Base-by-base conservation (phyloP, 495 filamentous ascomycete species). In the Venustampulla echinocandica region DNA sequence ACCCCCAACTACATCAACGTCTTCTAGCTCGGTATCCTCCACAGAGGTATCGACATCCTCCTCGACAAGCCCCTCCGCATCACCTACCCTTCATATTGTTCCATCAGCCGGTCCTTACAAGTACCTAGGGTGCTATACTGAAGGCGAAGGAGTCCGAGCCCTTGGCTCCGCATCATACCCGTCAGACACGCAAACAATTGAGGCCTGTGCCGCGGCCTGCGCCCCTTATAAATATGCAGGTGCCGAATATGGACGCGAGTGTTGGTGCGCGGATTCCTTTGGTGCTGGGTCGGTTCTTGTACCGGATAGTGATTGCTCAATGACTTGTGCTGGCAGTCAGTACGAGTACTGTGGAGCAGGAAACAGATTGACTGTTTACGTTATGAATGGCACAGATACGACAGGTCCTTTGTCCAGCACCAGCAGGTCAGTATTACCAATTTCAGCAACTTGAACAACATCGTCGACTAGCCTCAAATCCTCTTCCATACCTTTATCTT, bases 231-330 rank as follows among this genome's bases (percentile, higher is more conserved):
- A 60, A 14, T 68, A 67, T 42, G 73, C 58, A 51, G 73, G 67
- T 4, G 66, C 66, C 6, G 73, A 77, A 50, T 77, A 71, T 44
- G 66, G 67, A 3, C 56, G 69, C 28, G 70, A 76, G 51, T 75
- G 71, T 66, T 43, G 58, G 61, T 68, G 65, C 47, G 65, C 52
- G 0, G 48, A 55, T 38, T 44, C 52, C 1, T 42, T 64, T 11
- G 28, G 27, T 22, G 37, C 44, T 14, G 50, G 49, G 4, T 33
- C 36, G 6, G 27, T 18, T 17, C 24, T 40, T 13, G 40, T 50
- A 9, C n/a, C 46, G 22, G 41, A 39, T 15, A 24, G 15, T 2
- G 55, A 61, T 28, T 67, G 64, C 43, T 50, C 47, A 1, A 62
- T 66, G 55, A 46, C 48, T n/a, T 68, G 63, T 27, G 49, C 57